Conservation (phyloP, 2,329 filamentous ascomycete species). For the Neofusicoccum laricinum region DNA sequence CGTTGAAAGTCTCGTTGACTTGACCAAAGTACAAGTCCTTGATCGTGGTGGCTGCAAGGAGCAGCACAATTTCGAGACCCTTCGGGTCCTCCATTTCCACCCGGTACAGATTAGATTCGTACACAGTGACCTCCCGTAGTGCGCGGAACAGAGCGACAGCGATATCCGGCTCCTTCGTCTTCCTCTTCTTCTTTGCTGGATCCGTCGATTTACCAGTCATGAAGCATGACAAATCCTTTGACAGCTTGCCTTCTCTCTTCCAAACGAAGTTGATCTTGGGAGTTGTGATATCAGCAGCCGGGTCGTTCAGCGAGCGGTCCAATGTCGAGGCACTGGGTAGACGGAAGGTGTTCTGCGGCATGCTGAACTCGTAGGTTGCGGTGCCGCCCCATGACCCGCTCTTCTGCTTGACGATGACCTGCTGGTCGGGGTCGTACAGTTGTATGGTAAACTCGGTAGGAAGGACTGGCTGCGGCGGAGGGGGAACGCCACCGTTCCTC, state of each 20-base stretch:
- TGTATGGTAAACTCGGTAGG: slow-evolving; percentile 80
- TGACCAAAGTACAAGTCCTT: slow-evolving; percentile 62
- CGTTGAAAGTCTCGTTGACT: slow-evolving; percentile 75
- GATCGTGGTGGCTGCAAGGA: slow-evolving; percentile 60
- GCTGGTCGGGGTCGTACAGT: slow-evolving; percentile 91
- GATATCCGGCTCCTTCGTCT: slow-evolving; percentile 87
- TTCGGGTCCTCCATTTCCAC: slow-evolving; percentile 94
- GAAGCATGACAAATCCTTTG: slow-evolving; percentile 85
- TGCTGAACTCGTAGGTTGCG: slow-evolving; percentile 85
- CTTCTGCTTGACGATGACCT: slow-evolving; percentile 67
- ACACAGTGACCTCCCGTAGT: slow-evolving; percentile 77
- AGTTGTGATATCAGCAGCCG: slow-evolving; percentile 48
- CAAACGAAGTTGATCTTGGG: slow-evolving; percentile 83
- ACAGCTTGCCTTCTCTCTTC: slow-evolving; percentile 82
- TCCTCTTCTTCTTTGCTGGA: slow-evolving; percentile 63
- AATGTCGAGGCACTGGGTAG: slow-evolving; percentile 74
- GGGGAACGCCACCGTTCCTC: slow-evolving; percentile 62
- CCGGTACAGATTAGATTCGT: slow-evolving; percentile 86
- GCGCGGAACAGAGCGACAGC: slow-evolving; percentile 81
- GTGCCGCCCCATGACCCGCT: slow-evolving; percentile 76
- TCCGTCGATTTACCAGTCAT: slow-evolving; percentile 73
- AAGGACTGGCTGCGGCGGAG: slow-evolving; percentile 67
- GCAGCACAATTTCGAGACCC: slow-evolving; percentile 79
- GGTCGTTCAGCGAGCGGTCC: slow-evolving; percentile 68
- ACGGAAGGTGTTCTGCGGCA: slow-evolving; percentile 82